Evolutionary conservation across 768 basidiomycete species (phyloP), one percentile per base, ranked within the genome.

Genomic region (Tephrocybe sp.): DNA sequence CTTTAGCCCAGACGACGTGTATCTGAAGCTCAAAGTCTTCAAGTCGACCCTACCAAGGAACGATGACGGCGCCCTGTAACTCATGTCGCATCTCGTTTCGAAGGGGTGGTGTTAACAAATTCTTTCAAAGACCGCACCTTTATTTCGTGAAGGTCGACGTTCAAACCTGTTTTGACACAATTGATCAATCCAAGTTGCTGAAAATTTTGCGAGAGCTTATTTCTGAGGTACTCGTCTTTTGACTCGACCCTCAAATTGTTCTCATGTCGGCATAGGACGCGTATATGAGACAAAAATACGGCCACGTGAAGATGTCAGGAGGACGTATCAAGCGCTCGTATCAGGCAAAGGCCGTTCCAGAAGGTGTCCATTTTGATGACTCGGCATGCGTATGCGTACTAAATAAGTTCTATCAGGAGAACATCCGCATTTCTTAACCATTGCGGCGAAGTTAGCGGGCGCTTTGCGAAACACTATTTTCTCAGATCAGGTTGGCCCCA

Each of bases 101-200:
- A 17, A 32, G 12, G 7, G 23, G 39, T 22, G 46, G 32, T 30
- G 39, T 12, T 57, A 13, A 54, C 10, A 26, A 26, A 26, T 26
- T 26, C 9, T 39, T 16, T 3, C 9, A 5, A 45, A 96, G 95
- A 33, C 92, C 95, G 0, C 84, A 84, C 55, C 68, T 98, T 5
- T 98, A 94, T 67, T 96, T 99, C 60, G 95, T 94, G 45, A 99
- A 99, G 67, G 82, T 97, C 20, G 97, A 99, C 63, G 93, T 98
- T 14, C 88, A 88, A 54, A 87, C 96, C 6, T 97, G 94, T 59
- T 99, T 98, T 72, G 97, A 99, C 68, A 92, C 89, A 0, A 98
- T 98, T 51, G 85, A 92, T 31, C 97, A 98, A 66, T 75, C 80
- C 7, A 94, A 87, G 60, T 69, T 99, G 39, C 68, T 98, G 30